Evolutionary conservation across 441 rosid species (phyloP), one percentile per base, ranked within the genome.

Genomic region (Metrosideros polymorpha): DNA sequence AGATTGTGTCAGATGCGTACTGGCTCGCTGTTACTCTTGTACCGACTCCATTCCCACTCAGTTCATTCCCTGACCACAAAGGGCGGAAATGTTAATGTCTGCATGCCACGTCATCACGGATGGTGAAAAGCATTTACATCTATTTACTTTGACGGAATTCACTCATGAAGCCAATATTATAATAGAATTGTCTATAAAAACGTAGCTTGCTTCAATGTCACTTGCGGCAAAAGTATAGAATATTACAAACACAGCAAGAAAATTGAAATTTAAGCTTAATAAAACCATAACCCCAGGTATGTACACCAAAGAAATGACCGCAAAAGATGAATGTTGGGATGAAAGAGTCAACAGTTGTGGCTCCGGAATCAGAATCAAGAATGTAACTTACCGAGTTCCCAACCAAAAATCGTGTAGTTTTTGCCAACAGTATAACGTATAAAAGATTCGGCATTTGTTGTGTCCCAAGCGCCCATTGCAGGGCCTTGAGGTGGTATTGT

Each of bases 41-140:
- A 87, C 99, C 99, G 43, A 96, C 92, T 85, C 99, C 99, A 51
- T 75, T 85, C 83, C 98, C 98, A 86, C 97, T 85, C 89, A 98
- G 86, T 90, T 98, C 99, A 88, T 96, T 96, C 53, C 99, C 99
- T 98, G 88, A 82, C 13, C 87, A 86, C 12, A 39, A 71, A 71
- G 47, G 47, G 82, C 47, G 55, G 47, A 77, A 51, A 63, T 27
- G 14, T 18, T 7, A 39, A 63, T 71, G 42, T 53, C 12, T 15
- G 4, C 49, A n/a, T 0, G 30, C 57, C 19, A 82, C 51, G 49
- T 51, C 43, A 53, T 55, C 29, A 54, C 22, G 3, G 22, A 45
- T 43, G 27, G 39, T 7, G 4, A 47, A 43, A 30, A 49, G 24
- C 42, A 30, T 84, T 45, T 35, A 84, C 2, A 0, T 43, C 39